These are phyloP conservation scores for Fraxinus velutina DNA, from an alignment of 305 asterid genomes.

Conservation along the genomic window DNA sequence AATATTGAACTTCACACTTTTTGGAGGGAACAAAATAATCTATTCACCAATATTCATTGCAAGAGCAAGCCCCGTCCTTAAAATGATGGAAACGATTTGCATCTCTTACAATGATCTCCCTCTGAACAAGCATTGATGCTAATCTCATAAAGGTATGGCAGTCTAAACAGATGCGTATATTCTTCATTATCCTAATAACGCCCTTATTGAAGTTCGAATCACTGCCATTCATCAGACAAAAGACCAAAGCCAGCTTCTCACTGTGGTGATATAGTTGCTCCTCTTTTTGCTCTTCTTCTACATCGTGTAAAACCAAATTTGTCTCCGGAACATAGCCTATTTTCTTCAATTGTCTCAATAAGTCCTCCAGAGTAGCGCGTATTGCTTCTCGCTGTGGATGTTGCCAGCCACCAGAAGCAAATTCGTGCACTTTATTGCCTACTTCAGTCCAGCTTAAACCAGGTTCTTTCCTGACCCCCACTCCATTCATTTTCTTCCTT, in stretches of 20 bases:
- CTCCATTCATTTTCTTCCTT: slow-evolving; percentile 51
- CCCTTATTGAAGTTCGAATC: slow-evolving; percentile 16
- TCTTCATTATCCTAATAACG: slow-evolving; percentile 54
- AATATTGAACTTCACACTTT: not conserved
- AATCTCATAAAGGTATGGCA: slow-evolving; percentile 70
- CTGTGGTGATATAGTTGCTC: slow-evolving; percentile 75
- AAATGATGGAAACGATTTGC: slow-evolving; percentile 71
- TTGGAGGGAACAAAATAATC: not conserved
- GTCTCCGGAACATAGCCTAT: slow-evolving; percentile 64
- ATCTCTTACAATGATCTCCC: slow-evolving; percentile 62
- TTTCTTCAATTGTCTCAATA: slow-evolving; percentile 45
- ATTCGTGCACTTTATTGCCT: slow-evolving; percentile 55
- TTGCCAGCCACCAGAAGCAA: slow-evolving; percentile 60
- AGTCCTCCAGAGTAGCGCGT: slow-evolving; percentile 35
- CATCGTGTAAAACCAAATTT: slow-evolving; percentile 49
- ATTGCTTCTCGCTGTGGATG: slow-evolving; percentile 57
- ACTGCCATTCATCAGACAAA: slow-evolving; percentile 45
- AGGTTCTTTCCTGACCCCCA: slow-evolving; percentile 61
- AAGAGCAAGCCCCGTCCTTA: slow-evolving; percentile 58
- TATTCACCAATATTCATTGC: slow-evolving; percentile 64
- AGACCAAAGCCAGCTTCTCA: slow-evolving; percentile 70
- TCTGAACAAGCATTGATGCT: slow-evolving; percentile 44
- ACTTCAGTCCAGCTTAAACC: slow-evolving; percentile 82
- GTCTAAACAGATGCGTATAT: slow-evolving; percentile 65
- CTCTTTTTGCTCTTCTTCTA: slow-evolving; percentile 83